Base-by-base conservation (phyloP, 352 stramenopile genomes). In the Phytopythium boreale region DNA sequence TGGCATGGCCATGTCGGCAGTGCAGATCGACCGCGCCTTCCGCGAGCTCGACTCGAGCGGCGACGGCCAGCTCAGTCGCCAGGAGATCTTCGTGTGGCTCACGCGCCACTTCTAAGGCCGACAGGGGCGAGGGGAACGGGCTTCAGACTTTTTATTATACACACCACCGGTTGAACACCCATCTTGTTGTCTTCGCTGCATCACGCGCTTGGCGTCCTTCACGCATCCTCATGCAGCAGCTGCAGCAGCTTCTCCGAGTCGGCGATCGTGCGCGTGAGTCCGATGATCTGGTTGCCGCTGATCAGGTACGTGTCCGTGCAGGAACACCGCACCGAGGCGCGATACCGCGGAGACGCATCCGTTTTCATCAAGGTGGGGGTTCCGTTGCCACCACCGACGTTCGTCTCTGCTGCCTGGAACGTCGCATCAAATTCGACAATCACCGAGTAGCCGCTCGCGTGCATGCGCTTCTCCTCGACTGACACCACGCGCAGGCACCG, bases 281-380 rank as follows among this genome's bases (percentile, higher is more conserved):
- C 79, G 57, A 91, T 88, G 59, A 93, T 87, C 50, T 88, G 76
- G 57, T 87, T 86, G 5, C 77, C 75, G 58, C 70, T 90, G 64
- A 93, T 75, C 67, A 90, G 61, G 51, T 92, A 93, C 36, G 84
- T 92, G 58, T 93, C 85, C 0, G 81, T 91, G 51, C 84, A 93
- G 27, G 79, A 76, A 27, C 82, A 90, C 3, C 71, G 88, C 60
- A 90, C 85, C 24, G 69, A 66, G 51, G 56, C n/a, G 22, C 55
- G 55, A 37, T 27, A 8, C 11, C 14, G 34, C 8, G 55, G 34
- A 4, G 55, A 19, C n/a, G 10, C n/a, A 34, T 20, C 36, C 36
- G 36, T 4, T 15, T 49, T 37, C 14, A 15, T 24, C 22, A 11
- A 20, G 10, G 24, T 53, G 24, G 49, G 17, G 15, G 27, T 37